Conservation (phyloP, 106 monocot genomes). For the Platanthera guangdongensis region DNA sequence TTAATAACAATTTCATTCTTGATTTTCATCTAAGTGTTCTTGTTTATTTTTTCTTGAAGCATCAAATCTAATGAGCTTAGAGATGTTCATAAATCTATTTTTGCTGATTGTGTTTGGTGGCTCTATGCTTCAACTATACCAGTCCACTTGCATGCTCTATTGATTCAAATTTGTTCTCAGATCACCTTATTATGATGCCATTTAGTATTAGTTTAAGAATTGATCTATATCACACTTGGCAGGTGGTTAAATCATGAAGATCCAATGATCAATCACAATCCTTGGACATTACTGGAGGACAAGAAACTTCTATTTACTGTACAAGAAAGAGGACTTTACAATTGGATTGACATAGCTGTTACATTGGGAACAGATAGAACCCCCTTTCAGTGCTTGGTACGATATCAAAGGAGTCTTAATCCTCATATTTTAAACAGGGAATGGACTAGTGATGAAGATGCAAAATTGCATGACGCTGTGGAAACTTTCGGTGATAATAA, state of each 20-base stretch:
- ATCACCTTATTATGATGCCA: background rate
- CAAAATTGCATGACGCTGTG: constrained; percentile 62
- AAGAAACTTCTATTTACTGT: constrained; percentile 74
- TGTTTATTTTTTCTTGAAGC: too few relatives aligned
- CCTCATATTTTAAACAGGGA: constrained; percentile 80
- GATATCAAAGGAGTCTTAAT: constrained; percentile 96
- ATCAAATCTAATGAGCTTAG: too few relatives aligned
- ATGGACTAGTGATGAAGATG: constrained; percentile 84
- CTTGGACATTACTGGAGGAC: constrained; percentile 84
- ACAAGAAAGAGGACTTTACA: constrained; percentile 72
- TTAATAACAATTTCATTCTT: too few relatives aligned
- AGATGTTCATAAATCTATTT: background rate
- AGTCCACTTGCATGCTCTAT: background rate
- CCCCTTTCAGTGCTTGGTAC: constrained; percentile 89
- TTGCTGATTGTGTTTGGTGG: background rate
- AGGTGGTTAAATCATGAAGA: constrained; percentile 95
- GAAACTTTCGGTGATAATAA: constrained; percentile 55
- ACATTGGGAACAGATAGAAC: constrained; percentile 60
- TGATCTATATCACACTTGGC: background rate
- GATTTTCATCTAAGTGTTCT: too few relatives aligned
- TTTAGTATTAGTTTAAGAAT: background rate
- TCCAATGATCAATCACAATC: constrained; percentile 61
- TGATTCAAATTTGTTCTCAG: background rate
- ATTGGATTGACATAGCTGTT: constrained; percentile 80
- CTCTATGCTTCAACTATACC: background rate